These are phyloP conservation scores for Plasmodium vinckei DNA, from an alignment of 169 alveolate species.

Conservation along the genomic window DNA sequence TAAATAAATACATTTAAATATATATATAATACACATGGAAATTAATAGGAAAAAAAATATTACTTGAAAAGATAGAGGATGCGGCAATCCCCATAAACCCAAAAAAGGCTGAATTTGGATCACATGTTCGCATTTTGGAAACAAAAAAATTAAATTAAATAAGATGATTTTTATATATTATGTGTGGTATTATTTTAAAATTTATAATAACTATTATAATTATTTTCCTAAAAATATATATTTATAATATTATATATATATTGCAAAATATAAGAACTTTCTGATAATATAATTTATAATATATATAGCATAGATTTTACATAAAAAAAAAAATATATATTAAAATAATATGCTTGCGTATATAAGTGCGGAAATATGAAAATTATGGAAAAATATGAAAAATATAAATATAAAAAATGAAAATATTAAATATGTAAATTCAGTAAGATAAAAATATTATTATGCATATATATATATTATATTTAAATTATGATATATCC, in stretches of 20 bases:
- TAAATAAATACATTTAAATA: background rate
- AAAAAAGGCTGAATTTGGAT: constrained; percentile 95
- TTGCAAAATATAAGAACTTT: no score
- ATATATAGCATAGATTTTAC: no score
- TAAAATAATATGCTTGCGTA: background rate
- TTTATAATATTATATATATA: no score
- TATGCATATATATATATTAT: background rate
- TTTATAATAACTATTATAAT: no score
- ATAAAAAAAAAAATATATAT: constrained; percentile 2
- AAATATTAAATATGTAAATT: background rate
- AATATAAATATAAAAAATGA: constrained; percentile 6
- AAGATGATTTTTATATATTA: no score
- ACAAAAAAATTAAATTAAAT: constrained; percentile 12
- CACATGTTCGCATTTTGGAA: constrained; percentile 85
- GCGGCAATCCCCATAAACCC: constrained; percentile 99
- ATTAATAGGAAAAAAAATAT: constrained; percentile 20
- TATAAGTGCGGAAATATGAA: constrained; percentile 15
- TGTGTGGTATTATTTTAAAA: no score
- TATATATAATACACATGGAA: background rate
- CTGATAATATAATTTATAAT: no score
- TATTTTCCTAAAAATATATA: no score
- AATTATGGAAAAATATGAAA: constrained; percentile 9
- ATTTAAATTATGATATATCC: background rate
- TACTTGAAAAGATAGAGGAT: constrained; percentile 98
- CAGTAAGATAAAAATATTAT: background rate